Percentiles rank a stretch among this genome's conserved stretches.
Conservation (phyloP, 805 yeast genomes). For the Wickerhamomyces silvicola region DNA sequence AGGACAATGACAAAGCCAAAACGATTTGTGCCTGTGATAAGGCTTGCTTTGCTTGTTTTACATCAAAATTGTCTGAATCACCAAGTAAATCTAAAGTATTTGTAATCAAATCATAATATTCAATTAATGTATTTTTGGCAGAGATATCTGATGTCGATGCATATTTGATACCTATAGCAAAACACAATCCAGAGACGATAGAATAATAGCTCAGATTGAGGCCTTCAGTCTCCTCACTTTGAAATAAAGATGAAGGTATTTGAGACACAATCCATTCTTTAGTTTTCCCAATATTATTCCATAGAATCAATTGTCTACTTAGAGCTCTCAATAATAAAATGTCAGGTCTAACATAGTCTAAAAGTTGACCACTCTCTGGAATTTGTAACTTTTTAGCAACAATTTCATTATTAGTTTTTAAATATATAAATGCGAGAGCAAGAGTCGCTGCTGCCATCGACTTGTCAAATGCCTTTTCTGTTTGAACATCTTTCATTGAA, state of each 20-base stretch:
- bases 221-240: constrained; percentile 15
- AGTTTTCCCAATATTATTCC: constrained; percentile 16
- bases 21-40: constrained; percentile 52
- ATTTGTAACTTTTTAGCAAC: constrained; percentile 57
- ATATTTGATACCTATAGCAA: constrained; percentile 67
- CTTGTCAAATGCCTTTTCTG: constrained; percentile 50
- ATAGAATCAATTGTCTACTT: constrained; percentile 26
- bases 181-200: constrained; percentile 65
- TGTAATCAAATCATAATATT: constrained; percentile 26
- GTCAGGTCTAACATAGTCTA: constrained; percentile 74
- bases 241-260: constrained; percentile 42
- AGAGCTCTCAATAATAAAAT: constrained; percentile 57
- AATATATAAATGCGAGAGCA: constrained; percentile 67
- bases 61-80: constrained; percentile 42
- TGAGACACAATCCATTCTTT: constrained; percentile 27
- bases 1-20: constrained; percentile 56
- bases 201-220: constrained; percentile 54
- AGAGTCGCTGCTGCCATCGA: constrained; percentile 68
- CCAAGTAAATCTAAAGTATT: constrained; percentile 6
- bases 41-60: constrained; percentile 46
- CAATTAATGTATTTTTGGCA: constrained; percentile 51
- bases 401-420: constrained; percentile 54
- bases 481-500: constrained; percentile 57
- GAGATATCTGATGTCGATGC: constrained; percentile 59
- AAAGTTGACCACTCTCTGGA: constrained; percentile 51